Percentiles rank a stretch among this genome's conserved stretches.
Evolutionary conservation across 2,329 filamentous ascomycete genomes (phyloP).

Genomic region (Metarhizium sp.): DNA sequence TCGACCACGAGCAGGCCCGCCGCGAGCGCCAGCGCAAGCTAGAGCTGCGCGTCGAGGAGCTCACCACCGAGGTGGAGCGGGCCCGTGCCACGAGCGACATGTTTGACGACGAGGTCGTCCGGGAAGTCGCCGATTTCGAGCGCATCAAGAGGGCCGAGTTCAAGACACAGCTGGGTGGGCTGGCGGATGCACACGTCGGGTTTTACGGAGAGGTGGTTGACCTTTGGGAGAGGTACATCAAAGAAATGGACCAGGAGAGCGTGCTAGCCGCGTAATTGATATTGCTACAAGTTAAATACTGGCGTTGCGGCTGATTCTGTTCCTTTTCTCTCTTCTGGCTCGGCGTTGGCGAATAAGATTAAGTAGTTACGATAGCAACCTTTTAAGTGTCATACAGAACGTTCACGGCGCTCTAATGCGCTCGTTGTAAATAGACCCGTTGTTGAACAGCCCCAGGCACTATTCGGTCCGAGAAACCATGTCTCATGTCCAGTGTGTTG

Average conservation of each 20-base stretch:
- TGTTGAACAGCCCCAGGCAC: background rate
- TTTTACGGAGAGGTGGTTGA: constrained; percentile 76
- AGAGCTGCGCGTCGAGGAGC: constrained; percentile 84
- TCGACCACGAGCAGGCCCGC: constrained; percentile 88
- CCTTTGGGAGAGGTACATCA: constrained; percentile 85
- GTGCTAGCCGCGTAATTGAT: constrained; percentile 8
- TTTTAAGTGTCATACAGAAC: too few species aligned
- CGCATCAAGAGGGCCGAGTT: constrained; percentile 93
- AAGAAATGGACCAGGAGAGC: constrained; percentile 70
- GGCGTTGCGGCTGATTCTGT: background rate
- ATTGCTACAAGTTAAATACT: background rate
- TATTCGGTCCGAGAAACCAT: too few species aligned
- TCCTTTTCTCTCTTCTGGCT: background rate
- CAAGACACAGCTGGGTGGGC: constrained; percentile 69
- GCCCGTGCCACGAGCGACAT: constrained; percentile 81
- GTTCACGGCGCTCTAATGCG: background rate
- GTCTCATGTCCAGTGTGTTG: too few species aligned
- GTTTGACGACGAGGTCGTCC: constrained; percentile 93
- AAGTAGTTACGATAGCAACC: too few species aligned
- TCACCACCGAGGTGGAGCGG: constrained; percentile 80
- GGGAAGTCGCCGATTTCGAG: constrained; percentile 90
- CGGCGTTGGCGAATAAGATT: constrained; percentile 2
- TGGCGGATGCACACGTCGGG: constrained; percentile 76
- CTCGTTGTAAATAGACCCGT: background rate
- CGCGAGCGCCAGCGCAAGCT: constrained; percentile 82